A percentile compares a stretch with the other conserved stretches of the same genome.
phyloP scores from a whole-genome alignment of 2,329 filamentous ascomycete genomes.

The Fusarium cyanostomum region DNA sequence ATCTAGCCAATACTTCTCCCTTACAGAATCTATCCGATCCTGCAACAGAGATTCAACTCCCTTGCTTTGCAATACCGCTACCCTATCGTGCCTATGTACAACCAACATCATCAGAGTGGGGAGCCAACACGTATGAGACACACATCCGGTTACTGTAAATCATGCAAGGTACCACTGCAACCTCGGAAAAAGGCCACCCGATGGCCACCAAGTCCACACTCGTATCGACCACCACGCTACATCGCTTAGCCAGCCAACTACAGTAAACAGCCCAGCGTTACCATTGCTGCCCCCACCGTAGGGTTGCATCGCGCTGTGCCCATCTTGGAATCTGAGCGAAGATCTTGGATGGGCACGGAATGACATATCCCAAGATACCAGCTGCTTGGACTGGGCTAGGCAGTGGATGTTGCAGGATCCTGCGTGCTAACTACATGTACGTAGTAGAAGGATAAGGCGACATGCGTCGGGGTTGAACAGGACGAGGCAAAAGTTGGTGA shows the following conservation, averaged over 20 bases:
- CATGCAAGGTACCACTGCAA: constrained; percentile 35
- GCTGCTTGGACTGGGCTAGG: constrained; percentile 13
- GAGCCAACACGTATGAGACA: neutral
- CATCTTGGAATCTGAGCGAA: constrained; percentile 21
- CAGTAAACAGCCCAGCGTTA: neutral
- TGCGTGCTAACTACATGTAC: neutral
- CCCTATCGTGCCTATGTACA: no score
- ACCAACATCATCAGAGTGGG: constrained; percentile 11
- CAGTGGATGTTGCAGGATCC: neutral
- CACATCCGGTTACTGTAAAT: constrained; percentile 1
- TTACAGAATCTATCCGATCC: constrained; percentile 28
- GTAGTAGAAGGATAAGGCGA: constrained; percentile 8
- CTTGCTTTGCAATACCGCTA: constrained; percentile 22
- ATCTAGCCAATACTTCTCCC: constrained; percentile 15
- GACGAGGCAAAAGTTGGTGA: neutral
- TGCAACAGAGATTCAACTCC: constrained; percentile 3
- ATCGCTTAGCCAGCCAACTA: constrained; percentile 16
- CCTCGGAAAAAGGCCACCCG: constrained; percentile 3
- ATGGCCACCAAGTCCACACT: constrained; percentile 4
- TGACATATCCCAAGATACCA: constrained; percentile 28
- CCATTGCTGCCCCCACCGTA: neutral
- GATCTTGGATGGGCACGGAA: constrained; percentile 28
- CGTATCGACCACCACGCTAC: constrained; percentile 2
- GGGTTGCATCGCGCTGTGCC: constrained; percentile 19
- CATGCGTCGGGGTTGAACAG: neutral